Percentiles rank a stretch among this genome's conserved stretches.
phyloP scores from a whole-genome alignment of 2,329 filamentous ascomycete species.

The Coccinonectria pachysandricola region DNA sequence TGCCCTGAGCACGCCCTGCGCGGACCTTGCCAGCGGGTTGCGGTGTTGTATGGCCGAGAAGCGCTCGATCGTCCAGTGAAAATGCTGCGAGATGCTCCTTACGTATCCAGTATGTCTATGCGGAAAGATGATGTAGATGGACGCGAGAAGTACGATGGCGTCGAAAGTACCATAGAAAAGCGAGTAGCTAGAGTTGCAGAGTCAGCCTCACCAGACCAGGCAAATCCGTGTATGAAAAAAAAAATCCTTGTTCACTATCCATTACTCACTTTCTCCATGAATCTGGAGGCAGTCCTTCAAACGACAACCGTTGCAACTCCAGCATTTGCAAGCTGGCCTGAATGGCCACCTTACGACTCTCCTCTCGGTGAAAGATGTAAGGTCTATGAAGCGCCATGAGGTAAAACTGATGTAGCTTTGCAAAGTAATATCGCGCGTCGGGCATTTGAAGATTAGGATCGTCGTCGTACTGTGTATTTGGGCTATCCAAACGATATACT shows the following conservation, averaged over 20 bases:
- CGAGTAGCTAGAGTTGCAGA: slow-evolving; percentile 38
- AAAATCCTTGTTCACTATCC: too few relatives aligned
- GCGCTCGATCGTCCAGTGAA: slow-evolving; percentile 48
- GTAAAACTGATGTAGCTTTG: slow-evolving; percentile 41
- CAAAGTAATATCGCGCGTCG: slow-evolving; percentile 33
- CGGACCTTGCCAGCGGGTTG: slow-evolving; percentile 43
- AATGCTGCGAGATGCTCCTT: slow-evolving; percentile 41
- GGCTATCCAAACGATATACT: slow-evolving; percentile 42
- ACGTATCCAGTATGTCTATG: slow-evolving; percentile 40
- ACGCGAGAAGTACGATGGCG: slow-evolving; percentile 49
- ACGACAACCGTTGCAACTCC: slow-evolving; percentile 40
- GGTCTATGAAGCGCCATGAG: slow-evolving; percentile 51
- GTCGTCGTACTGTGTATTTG: slow-evolving; percentile 46
- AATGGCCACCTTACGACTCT: slow-evolving; percentile 45
- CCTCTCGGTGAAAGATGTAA: slow-evolving; percentile 47
- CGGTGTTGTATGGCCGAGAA: slow-evolving; percentile 45
- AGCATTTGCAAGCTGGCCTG: slow-evolving; percentile 46
- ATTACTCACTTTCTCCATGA: slow-evolving; percentile 34
- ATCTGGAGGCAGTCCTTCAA: slow-evolving; percentile 36
- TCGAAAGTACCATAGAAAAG: slow-evolving; percentile 56
- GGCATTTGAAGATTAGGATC: slow-evolving; percentile 46
- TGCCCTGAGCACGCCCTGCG: slow-evolving; percentile 43
- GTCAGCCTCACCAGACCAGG: too few relatives aligned
- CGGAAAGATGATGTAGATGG: slow-evolving; percentile 52
- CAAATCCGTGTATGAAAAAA: too few relatives aligned